Evolutionary conservation across 306 rosid species (phyloP), one percentile per base, ranked within the genome.

Genomic region (Begonia loranthoides): DNA sequence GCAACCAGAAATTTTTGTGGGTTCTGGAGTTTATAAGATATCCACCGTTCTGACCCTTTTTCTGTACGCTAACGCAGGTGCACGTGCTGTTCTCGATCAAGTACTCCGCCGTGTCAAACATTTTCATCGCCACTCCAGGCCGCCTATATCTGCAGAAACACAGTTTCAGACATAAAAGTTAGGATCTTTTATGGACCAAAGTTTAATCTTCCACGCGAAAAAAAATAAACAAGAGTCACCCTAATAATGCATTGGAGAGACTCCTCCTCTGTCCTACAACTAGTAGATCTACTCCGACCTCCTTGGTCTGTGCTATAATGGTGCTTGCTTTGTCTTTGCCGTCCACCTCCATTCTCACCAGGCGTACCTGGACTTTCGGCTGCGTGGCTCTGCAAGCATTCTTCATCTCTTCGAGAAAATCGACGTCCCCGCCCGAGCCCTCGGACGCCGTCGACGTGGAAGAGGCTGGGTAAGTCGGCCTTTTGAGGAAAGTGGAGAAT

Each of bases 1-100:
- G 63, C 54, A 87, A 94, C 96, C 96, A 87, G 83, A 87, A 87
- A 60, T 87, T 87, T 52, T 65, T 80, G 19, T 78, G 90, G 15
- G 94, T 83, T 76, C 78, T 87, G 13, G 94, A 71, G 51, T 77
- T 82, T 70, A 87, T 83, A 64, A 87, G 84, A 71, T 65, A 80
- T 47, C 96, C 96, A 51, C 73, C 94, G 56, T 72, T 80, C 57
- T 87, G 94, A 24, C 84, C 84, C 66, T 80, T 87, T 55, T 75
- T 87, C 65, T 80, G 90, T 2, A 87, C 94, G 4, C 70, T 87
- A 57, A 87, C 90, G 57, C 96, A 87, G 10, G 77, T 78, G 80
- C 94, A 80, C 1, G 63, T 50, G 60, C 90, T 73, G 72, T 87
- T 76, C 66, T 87, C 94, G 41, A 83, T 83, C 82, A 87, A 63